A percentile compares a stretch with the other conserved stretches of the same genome.
Evolutionary conservation across 768 basidiomycete species (phyloP).

Genomic region (Rhodotorula graminis): DNA sequence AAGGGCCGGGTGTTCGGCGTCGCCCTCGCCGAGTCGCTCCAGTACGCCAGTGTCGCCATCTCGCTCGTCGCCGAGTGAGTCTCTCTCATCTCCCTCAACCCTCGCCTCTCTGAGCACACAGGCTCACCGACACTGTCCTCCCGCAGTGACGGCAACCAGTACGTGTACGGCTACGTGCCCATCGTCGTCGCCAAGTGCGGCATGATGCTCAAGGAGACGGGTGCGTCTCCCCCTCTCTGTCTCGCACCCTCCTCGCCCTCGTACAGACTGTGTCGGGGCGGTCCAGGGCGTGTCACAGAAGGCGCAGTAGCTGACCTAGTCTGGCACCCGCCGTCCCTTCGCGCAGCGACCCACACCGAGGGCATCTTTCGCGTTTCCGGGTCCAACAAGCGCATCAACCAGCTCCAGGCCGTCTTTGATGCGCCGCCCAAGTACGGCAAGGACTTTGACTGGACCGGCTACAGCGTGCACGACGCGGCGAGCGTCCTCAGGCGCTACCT

Average conservation of each 20-base stretch:
- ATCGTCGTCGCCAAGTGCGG: constrained; percentile 98
- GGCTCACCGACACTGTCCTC: background rate
- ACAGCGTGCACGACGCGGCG: constrained; percentile 93
- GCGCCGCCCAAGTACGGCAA: constrained; percentile 86
- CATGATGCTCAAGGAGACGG: constrained; percentile 87
- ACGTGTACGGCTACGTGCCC: constrained; percentile 90
- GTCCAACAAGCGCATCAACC: constrained; percentile 91
- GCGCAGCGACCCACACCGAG: constrained; percentile 75
- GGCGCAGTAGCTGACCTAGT: no score
- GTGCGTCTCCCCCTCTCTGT: constrained; percentile 47
- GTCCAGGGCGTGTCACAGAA: no score
- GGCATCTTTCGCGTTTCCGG: constrained; percentile 95
- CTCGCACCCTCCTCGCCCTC: no score
- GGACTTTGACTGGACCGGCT: constrained; percentile 82
- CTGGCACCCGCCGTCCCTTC: background rate
- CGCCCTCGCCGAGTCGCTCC: constrained; percentile 74
- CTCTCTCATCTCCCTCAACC: background rate
- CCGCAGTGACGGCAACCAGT: constrained; percentile 62
- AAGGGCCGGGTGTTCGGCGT: constrained; percentile 65
- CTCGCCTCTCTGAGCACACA: background rate
- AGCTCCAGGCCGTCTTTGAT: constrained; percentile 87
- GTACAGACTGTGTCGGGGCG: no score
- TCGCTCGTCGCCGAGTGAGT: constrained; percentile 69
- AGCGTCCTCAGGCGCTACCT: constrained; percentile 93
- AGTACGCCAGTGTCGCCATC: constrained; percentile 86